These are phyloP conservation scores for Drechslerella dactyloides DNA, from an alignment of 2,329 filamentous ascomycete species.

Conservation along the genomic window DNA sequence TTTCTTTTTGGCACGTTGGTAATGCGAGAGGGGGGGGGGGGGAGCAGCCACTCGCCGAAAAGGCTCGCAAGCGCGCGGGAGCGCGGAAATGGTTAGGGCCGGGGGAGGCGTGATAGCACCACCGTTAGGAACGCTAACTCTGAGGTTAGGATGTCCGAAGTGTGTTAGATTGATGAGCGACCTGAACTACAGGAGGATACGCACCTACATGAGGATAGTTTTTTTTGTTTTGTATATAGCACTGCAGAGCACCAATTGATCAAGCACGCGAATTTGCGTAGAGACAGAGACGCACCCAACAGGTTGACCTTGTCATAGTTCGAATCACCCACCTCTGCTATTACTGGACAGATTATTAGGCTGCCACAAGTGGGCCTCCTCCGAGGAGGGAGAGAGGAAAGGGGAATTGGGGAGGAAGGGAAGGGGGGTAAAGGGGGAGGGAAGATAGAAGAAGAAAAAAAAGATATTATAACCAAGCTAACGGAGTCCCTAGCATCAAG, in stretches of 20 bases:
- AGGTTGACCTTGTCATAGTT: conserved; percentile 44
- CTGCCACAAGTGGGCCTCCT: conserved; percentile 14
- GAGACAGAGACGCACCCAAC: conserved; percentile 50
- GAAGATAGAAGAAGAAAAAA: conserved; percentile 1
- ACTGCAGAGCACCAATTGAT: conserved; percentile 50
- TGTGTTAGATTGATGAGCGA: conserved; percentile 49
- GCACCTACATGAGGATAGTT: conserved; percentile 48
- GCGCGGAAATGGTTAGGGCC: neutral
- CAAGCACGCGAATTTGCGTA: conserved; percentile 50
- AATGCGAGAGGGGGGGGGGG: neutral
- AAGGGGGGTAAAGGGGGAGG: neutral
- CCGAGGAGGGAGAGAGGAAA: neutral
- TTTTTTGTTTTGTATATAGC: conserved; percentile 40
- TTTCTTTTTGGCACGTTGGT: no score
- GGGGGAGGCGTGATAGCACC: neutral
- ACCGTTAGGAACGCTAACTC: neutral
- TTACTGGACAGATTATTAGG: conserved; percentile 27
- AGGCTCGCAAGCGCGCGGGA: conserved; percentile 3
- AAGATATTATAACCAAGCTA: conserved; percentile 14
- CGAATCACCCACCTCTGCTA: conserved; percentile 30
- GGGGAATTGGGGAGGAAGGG: neutral
- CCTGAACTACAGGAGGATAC: conserved; percentile 52
- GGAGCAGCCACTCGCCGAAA: neutral
- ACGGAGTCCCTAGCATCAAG: conserved; percentile 24
- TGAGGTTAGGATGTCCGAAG: conserved; percentile 21